Conservation (phyloP, 257 asterid species). For the Solanum pinnatisectum region DNA sequence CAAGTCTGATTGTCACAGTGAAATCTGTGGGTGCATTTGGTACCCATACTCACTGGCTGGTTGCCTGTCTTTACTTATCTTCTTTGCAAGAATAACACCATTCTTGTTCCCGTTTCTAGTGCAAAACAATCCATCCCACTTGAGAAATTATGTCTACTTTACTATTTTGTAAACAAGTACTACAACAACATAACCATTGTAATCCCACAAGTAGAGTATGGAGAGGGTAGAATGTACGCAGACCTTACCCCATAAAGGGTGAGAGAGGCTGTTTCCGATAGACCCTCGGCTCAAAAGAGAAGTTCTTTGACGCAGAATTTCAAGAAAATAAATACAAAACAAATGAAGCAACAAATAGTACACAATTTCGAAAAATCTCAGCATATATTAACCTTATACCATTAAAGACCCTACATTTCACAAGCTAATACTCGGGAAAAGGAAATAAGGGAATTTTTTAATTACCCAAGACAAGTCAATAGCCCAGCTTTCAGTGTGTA, state of each 20-base stretch:
- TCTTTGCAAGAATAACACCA: background rate
- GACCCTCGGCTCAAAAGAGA: background rate
- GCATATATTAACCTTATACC: background rate
- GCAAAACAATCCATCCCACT: background rate
- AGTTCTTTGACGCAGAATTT: background rate
- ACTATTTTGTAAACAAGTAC: background rate
- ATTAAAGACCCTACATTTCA: background rate
- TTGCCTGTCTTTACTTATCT: background rate
- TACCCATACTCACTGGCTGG: background rate
- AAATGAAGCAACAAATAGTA: background rate
- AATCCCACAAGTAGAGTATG: background rate
- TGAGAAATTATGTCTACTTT: background rate
- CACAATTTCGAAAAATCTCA: background rate
- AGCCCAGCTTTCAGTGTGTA: slow-evolving; percentile 98
- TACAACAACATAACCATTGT: background rate
- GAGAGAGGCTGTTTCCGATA: background rate
- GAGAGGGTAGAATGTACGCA: background rate
- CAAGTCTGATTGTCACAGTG: background rate
- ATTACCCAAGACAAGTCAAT: slow-evolving; percentile 92
- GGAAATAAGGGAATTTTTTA: background rate
- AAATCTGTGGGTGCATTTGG: background rate
- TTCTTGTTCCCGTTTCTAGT: background rate
- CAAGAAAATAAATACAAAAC: background rate
- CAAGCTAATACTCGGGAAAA: background rate
- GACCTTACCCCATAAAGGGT: background rate